Evolutionary conservation across 108 stramenopile genomes (phyloP).

Genomic region (Poteriospumella lacustris): DNA sequence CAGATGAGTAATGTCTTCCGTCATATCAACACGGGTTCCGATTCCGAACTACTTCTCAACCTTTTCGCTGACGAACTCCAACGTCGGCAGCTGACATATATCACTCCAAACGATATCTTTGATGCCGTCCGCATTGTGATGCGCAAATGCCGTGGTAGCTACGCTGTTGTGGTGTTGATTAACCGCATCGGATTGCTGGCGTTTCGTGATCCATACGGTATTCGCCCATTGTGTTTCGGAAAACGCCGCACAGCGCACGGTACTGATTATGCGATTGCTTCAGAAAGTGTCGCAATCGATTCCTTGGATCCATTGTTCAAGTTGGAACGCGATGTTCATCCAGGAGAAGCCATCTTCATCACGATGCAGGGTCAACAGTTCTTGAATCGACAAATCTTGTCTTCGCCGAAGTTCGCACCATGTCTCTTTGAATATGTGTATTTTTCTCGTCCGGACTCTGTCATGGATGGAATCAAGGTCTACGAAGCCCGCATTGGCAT

Average conservation of each 20-base stretch:
- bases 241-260: slow-evolving; percentile 39
- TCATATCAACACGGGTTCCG: slow-evolving; percentile 94
- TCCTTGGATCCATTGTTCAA: slow-evolving; percentile 74
- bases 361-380: slow-evolving; percentile 55
- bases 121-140: slow-evolving; percentile 62
- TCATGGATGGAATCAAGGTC: slow-evolving; percentile 92
- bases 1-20: slow-evolving; percentile 47
- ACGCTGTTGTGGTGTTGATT: slow-evolving; percentile 82
- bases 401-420: slow-evolving; percentile 51
- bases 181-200: slow-evolving; percentile 90
- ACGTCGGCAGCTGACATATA: slow-evolving; percentile 30
- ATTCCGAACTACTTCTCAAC: slow-evolving; percentile 91
- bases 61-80: slow-evolving; percentile 83
- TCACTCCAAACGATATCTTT: slow-evolving; percentile 47
- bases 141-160: slow-evolving; percentile 80
- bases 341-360: slow-evolving; percentile 88
- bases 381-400: background rate
- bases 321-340: slow-evolving; percentile 78
- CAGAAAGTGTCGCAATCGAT: slow-evolving; percentile 95
- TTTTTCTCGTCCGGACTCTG: slow-evolving; percentile 96
- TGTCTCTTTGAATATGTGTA: slow-evolving; percentile 99
- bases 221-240: slow-evolving; percentile 89
- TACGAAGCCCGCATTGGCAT: slow-evolving; percentile 92
- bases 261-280: slow-evolving; percentile 75
- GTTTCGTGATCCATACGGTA: slow-evolving; percentile 93